Evolutionary conservation across 2,329 filamentous ascomycete species (phyloP).

Genomic region (Phialocephala sp.): DNA sequence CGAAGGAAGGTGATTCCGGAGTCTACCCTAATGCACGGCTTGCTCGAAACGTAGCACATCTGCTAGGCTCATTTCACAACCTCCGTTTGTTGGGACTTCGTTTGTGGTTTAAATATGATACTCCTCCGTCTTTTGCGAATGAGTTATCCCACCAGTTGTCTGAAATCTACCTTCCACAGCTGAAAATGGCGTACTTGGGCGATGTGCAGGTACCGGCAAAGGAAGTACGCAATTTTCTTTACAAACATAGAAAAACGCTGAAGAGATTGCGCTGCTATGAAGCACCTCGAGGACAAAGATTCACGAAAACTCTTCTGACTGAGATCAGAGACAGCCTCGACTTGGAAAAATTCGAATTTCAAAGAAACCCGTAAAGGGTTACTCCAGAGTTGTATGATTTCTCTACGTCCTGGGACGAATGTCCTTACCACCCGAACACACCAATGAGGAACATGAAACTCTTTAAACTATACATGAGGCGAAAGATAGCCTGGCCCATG

Average conservation of each 20-base stretch:
- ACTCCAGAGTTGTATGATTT: background rate
- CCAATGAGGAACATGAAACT: background rate
- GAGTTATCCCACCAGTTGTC: background rate
- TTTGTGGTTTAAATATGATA: background rate
- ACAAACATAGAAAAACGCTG: background rate
- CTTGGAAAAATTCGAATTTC: background rate
- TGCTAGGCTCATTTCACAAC: background rate
- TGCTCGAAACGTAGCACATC: background rate
- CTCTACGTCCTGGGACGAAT: background rate
- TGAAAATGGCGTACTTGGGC: background rate
- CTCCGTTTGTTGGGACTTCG: background rate
- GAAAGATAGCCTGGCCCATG: background rate
- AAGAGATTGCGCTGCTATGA: background rate
- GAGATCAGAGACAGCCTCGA: background rate
- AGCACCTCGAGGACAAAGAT: background rate
- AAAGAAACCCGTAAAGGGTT: background rate
- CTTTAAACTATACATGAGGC: background rate
- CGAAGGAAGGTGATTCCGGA: background rate
- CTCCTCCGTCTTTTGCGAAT: background rate
- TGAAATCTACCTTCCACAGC: background rate
- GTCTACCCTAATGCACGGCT: background rate
- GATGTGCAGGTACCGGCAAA: background rate
- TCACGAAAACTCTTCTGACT: background rate
- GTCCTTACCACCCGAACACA: background rate
- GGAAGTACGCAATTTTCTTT: background rate